Evolutionary conservation across 768 basidiomycete genomes (phyloP), one percentile per base, ranked within the genome.

Genomic region (Mycena latifolia): DNA sequence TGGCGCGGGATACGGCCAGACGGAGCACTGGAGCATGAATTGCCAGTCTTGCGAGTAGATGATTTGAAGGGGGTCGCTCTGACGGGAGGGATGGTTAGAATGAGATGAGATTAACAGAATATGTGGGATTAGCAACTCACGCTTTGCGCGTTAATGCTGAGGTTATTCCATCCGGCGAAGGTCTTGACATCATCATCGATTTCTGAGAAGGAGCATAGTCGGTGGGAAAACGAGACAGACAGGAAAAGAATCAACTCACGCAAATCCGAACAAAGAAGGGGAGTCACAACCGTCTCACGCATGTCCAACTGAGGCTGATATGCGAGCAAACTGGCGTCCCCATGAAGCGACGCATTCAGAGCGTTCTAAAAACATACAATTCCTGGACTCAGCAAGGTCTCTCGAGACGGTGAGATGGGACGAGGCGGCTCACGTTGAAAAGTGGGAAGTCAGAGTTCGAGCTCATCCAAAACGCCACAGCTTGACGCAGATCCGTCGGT

Each of bases 191-290:
- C 37, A 14, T 50, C 47, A 6, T 57, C 29, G 0, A 63, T 2
- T 15, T 29, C 52, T 47, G 31, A 58, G 1, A 1, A 10, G 4
- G 1, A 6, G 10, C 9, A 17, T 33, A 7, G 3, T 8, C 3
- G 4, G n/a, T 5, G 2, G 4, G 7, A n/a, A 62, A 54, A 45
- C 1, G 10, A 14, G 47, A 14, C 24, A 39, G 12, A 35, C 24
- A 55, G n/a, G n/a, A n/a, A n/a, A 33, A 33, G 11, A 11, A 5
- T 11, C 31, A 5, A 18, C 15, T 31, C n/a, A 66, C 65, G 25
- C 6, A 61, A 9, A 61, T 66, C 65, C 0, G 65, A 60, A n/a
- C 65, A 66, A n/a, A 66, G 33, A 1, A 66, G 53, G 14, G 65
- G 65, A 0, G 53, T 0, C 2, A 55, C 37, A 10, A 54, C 29